phyloP scores from a whole-genome alignment of 2,329 filamentous ascomycete species.

The Karstenula rhodostoma region DNA sequence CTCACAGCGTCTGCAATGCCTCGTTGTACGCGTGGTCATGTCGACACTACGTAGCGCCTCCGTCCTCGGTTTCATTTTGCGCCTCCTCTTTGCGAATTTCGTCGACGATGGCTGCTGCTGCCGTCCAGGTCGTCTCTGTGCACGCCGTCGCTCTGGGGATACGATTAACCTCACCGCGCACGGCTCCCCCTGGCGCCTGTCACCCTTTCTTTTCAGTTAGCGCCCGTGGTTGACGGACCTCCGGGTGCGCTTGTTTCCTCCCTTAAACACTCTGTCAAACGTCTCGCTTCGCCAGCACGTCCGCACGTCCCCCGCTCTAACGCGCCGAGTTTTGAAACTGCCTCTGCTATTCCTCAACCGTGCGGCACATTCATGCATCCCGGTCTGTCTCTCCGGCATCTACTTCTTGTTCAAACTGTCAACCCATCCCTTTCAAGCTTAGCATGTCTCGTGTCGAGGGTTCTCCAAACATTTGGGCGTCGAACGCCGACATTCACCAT shows the following conservation, averaged over 20 bases:
- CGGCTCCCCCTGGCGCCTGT: slow-evolving; percentile 40
- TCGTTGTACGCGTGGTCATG: slow-evolving; percentile 28
- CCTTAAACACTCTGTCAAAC: slow-evolving; percentile 48
- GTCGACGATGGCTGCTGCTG: slow-evolving; percentile 4
- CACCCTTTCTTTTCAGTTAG: slow-evolving; percentile 41
- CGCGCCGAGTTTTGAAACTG: slow-evolving; percentile 52
- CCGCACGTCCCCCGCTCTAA: slow-evolving; percentile 47
- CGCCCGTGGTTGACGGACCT: slow-evolving; percentile 44
- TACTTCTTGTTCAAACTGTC: slow-evolving; percentile 38
- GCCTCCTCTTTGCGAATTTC: not conserved
- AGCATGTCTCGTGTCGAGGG: slow-evolving; percentile 48
- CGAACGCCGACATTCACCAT: slow-evolving; percentile 40
- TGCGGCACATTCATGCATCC: slow-evolving; percentile 40
- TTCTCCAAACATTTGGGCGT: slow-evolving; percentile 49
- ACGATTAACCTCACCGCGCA: slow-evolving; percentile 30
- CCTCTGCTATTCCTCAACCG: slow-evolving; percentile 40
- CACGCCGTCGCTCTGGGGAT: slow-evolving; percentile 2
- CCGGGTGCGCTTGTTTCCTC: slow-evolving; percentile 48
- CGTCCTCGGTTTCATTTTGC: slow-evolving; percentile 14
- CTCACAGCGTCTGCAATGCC: slow-evolving; percentile 41
- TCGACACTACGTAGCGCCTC: slow-evolving; percentile 21
- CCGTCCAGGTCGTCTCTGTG: slow-evolving; percentile 3
- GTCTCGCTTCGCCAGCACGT: slow-evolving; percentile 46
- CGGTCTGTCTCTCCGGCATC: slow-evolving; percentile 31
- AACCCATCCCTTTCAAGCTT: slow-evolving; percentile 44